These are phyloP conservation scores for Amborella trichopoda DNA, from an alignment of 164 flowering plant genomes.

Conservation along the genomic window DNA sequence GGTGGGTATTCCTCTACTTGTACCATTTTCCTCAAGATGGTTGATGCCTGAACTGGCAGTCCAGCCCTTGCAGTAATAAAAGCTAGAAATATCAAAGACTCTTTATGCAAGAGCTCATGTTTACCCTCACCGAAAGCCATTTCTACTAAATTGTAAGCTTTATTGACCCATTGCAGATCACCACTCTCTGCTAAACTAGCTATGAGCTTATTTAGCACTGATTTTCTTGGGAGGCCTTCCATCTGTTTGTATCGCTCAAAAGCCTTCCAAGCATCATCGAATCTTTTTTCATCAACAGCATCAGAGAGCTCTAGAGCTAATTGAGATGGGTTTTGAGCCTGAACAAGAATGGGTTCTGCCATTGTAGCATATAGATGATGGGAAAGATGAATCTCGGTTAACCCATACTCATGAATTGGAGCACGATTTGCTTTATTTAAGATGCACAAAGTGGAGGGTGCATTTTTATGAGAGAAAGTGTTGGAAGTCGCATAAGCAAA, in stretches of 20 bases:
- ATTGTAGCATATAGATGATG: conserved; percentile 20
- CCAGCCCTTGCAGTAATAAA: conserved; percentile 49
- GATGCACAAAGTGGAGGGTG: too few species aligned
- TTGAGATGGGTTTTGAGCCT: conserved; percentile 66
- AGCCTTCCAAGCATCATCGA: conserved; percentile 56
- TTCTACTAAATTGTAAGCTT: conserved; percentile 56
- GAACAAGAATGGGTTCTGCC: conserved; percentile 52
- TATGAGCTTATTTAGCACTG: conserved; percentile 50
- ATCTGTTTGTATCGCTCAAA: conserved; percentile 52
- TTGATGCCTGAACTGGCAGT: conserved; percentile 63
- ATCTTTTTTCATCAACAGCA: conserved; percentile 46
- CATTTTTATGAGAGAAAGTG: too few species aligned
- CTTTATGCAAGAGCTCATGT: conserved; percentile 54
- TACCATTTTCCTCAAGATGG: conserved; percentile 66
- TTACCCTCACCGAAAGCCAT: conserved; percentile 49
- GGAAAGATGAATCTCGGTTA: too few species aligned
- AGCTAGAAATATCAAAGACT: conserved; percentile 55
- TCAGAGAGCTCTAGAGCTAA: conserved; percentile 32
- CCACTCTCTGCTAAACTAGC: conserved; percentile 39
- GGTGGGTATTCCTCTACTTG: conserved; percentile 55
- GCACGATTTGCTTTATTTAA: too few species aligned
- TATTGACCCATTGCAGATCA: conserved; percentile 45
- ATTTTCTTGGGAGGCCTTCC: conserved; percentile 86
- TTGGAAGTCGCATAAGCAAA: too few species aligned
- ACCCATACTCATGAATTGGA: too few species aligned